Evolutionary conservation across 495 filamentous ascomycete species (phyloP), one percentile per base, ranked within the genome.

Genomic region (Penicillium turbatum): DNA sequence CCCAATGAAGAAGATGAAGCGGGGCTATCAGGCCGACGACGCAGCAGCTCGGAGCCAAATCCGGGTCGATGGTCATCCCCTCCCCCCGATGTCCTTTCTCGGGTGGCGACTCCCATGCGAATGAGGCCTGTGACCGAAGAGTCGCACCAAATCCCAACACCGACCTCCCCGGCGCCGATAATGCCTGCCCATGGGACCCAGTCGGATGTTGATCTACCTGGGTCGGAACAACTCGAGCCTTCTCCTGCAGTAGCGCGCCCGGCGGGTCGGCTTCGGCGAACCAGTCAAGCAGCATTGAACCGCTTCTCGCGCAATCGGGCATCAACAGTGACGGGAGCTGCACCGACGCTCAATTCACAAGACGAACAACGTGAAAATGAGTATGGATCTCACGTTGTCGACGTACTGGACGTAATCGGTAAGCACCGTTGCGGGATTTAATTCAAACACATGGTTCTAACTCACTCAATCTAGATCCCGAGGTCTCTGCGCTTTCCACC

Each of bases 331-430:
- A 62, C 48, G 17, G 71, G 67, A 2, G 56, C 57, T 26, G 34
- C 62, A 16, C 62, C 67, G 4, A 53, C 55, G 12, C 53, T 67
- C 10, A 29, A 24, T 9, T 15, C 41, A 15, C 41, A 56, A 9
- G 24, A 51, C 16, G 51, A 59, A 9, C 56, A 59, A 30, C 32
- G 27, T 1, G 43, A 34, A 12, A 56, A 66, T 8, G 76, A 82
- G 48, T 82, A 84, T 57, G 81, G 84, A 24, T 53, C 78, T 17
- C 74, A 79, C 26, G 65, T 90, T 26, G 84, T 88, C 26, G 84
- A 90, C 64, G 73, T 87, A 34, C 66, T 90, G 17, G 86, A 90
- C 66, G 82, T 86, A 17, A 80, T 89, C 53, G 86, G 86, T 87
- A 70, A 63, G 81, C 60, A 8, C 16, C 2, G 16, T 6, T 40